These are phyloP conservation scores for Rhypophila decipiens DNA, from an alignment of 495 filamentous ascomycete genomes.

Conservation along the genomic window DNA sequence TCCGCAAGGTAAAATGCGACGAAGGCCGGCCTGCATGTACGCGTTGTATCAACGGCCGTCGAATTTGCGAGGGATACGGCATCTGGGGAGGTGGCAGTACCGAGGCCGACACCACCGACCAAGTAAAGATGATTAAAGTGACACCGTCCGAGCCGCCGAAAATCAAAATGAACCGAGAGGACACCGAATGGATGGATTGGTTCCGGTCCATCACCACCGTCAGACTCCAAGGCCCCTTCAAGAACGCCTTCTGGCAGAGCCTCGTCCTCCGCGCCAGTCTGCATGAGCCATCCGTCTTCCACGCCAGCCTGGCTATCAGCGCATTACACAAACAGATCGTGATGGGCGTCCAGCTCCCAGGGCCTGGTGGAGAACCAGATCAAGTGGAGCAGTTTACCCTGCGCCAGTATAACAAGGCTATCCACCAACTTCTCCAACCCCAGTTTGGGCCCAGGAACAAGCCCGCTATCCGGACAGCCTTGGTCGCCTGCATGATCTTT, in stretches of 20 bases:
- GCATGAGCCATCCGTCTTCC: constrained; percentile 43
- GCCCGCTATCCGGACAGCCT: background rate
- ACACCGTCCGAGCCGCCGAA: background rate
- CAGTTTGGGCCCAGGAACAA: constrained; percentile 10
- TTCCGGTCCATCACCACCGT: constrained; percentile 20
- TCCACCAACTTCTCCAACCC: constrained; percentile 26
- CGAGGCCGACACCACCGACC: background rate
- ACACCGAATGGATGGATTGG: background rate
- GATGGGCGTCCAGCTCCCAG: background rate
- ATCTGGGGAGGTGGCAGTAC: constrained; percentile 44
- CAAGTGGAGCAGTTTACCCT: constrained; percentile 30
- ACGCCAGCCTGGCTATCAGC: constrained; percentile 42
- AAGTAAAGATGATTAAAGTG: constrained; percentile 12
- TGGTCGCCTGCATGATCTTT: constrained; percentile 1
- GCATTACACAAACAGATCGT: background rate
- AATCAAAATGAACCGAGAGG: background rate
- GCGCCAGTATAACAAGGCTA: constrained; percentile 42
- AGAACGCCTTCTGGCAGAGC: constrained; percentile 39
- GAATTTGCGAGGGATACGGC: constrained; percentile 53
- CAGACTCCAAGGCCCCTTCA: constrained; percentile 41
- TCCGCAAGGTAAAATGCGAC: constrained; percentile 52
- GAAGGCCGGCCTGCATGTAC: constrained; percentile 50
- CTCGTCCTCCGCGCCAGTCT: constrained; percentile 39
- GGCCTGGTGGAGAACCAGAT: constrained; percentile 6
- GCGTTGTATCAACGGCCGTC: constrained; percentile 48